Percentiles rank a stretch among this genome's conserved stretches.
These are phyloP conservation scores for Syzygium malaccense DNA, from an alignment of 441 rosid genomes.

Conservation along the genomic window DNA sequence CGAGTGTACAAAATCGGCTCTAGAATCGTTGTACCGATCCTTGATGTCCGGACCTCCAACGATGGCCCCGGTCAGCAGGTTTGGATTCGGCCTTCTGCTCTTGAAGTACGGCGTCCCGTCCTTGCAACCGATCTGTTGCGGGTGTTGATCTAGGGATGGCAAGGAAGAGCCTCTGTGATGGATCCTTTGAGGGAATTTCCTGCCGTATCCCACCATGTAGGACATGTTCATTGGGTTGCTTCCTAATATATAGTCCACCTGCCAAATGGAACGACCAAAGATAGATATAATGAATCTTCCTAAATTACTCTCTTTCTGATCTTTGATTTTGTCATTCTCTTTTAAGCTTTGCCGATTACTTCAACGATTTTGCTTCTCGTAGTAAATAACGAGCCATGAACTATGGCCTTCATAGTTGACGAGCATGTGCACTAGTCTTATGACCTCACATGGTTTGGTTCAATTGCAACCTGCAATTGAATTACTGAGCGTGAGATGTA, in stretches of 20 bases:
- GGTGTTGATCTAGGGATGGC: constrained; percentile 25
- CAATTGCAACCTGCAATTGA: not conserved
- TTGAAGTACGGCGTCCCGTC: constrained; percentile 21
- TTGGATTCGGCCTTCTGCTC: constrained; percentile 18
- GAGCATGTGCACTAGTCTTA: not conserved
- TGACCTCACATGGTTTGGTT: not conserved
- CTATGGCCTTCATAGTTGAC: not conserved
- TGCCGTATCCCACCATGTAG: constrained; percentile 57
- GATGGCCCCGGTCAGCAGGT: constrained; percentile 36
- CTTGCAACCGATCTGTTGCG: constrained; percentile 14
- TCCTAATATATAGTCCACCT: constrained; percentile 53
- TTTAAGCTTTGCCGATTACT: not conserved
- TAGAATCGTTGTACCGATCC: constrained; percentile 32
- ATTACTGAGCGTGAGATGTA: not conserved
- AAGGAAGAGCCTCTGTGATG: constrained; percentile 48
- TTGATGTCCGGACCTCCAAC: constrained; percentile 42
- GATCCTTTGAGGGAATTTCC: constrained; percentile 29
- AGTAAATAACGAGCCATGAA: not conserved
- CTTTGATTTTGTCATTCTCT: not conserved
- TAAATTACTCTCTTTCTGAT: not conserved
- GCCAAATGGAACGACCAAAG: not conserved
- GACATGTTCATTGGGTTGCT: constrained; percentile 51
- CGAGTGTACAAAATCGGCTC: constrained; percentile 27
- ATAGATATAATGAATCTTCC: not conserved
- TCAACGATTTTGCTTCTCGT: not conserved